Percentiles rank a stretch among this genome's conserved stretches.
Evolutionary conservation across 345 rosid species (phyloP).

Genomic region (Brassica napus): Da-Ae NC_063444.1:786001-786500

Average conservation of each 20-base stretch:
- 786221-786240: slow-evolving; percentile 22
- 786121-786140: slow-evolving; percentile 20
- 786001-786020: neutral
- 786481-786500: neutral
- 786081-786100: slow-evolving; percentile 19
- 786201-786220: slow-evolving; percentile 14
- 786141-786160: slow-evolving; percentile 31
- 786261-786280: slow-evolving; percentile 29
- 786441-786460: neutral
- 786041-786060: slow-evolving; percentile 7
- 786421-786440: neutral
- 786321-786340: neutral
- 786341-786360: neutral
- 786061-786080: slow-evolving; percentile 24
- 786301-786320: neutral
- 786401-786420: neutral
- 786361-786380: neutral
- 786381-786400: neutral
- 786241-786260: slow-evolving; percentile 29
- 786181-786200: slow-evolving; percentile 40
- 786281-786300: slow-evolving; percentile 1
- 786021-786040: slow-evolving; percentile 8
- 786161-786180: slow-evolving; percentile 35
- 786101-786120: slow-evolving; percentile 28
- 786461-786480: neutral